Conservation (phyloP, 2,329 filamentous ascomycete species). For the Apiospora malaysiana region DNA sequence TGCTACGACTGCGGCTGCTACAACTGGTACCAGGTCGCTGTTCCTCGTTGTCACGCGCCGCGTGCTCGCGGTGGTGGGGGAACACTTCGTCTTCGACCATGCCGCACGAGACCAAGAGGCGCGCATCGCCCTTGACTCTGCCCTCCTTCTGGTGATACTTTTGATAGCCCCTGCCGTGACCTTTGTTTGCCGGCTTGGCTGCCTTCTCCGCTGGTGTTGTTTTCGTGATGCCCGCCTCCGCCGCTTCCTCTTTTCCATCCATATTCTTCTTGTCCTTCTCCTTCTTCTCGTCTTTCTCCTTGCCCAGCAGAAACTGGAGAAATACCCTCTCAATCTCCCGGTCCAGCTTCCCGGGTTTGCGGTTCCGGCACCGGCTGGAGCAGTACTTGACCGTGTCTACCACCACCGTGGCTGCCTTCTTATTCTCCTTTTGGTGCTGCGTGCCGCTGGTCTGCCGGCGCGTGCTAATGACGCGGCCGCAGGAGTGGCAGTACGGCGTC, state of each 20-base stretch:
- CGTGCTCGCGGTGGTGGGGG: conserved; percentile 48
- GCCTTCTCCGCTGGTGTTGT: conserved; percentile 31
- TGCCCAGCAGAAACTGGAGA: conserved; percentile 39
- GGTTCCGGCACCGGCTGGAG: conserved; percentile 58
- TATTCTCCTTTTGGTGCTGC: conserved; percentile 24
- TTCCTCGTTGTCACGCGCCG: conserved; percentile 19
- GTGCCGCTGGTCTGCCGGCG: conserved; percentile 24
- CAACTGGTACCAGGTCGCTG: neutral
- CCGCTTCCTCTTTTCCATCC: neutral
- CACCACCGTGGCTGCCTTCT: conserved; percentile 35
- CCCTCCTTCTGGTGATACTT: conserved; percentile 33
- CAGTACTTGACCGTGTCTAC: conserved; percentile 56
- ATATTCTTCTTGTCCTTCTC: conserved; percentile 20
- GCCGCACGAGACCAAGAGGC: conserved; percentile 55
- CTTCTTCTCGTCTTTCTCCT: conserved; percentile 26
- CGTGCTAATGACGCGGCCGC: conserved; percentile 59
- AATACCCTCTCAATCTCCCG: conserved; percentile 59
- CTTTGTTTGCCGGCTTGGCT: conserved; percentile 35
- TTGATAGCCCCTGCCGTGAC: conserved; percentile 26
- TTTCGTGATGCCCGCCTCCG: conserved; percentile 28
- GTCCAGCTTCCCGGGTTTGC: conserved; percentile 56
- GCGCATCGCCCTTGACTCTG: conserved; percentile 54
- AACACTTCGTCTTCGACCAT: conserved; percentile 58
- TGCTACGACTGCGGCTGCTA: conserved; percentile 1
- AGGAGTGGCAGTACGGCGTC: conserved; percentile 62